Conservation (phyloP, 306 rosid species). For the Pueraria montana region DNA sequence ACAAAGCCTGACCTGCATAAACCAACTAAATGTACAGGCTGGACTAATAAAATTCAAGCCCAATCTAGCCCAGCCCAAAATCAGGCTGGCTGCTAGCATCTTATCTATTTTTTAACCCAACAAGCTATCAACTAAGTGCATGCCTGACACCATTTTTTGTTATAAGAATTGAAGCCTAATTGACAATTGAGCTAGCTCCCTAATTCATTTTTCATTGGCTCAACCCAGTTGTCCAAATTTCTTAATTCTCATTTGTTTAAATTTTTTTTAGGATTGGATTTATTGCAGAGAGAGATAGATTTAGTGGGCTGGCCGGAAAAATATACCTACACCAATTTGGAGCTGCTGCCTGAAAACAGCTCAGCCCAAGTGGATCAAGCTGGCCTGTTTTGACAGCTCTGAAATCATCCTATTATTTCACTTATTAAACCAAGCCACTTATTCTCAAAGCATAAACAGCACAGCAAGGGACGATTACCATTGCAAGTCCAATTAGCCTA, state of each 20-base stretch:
- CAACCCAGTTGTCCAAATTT: not conserved
- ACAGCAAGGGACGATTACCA: not conserved
- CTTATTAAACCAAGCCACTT: not conserved
- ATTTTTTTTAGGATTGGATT: not conserved
- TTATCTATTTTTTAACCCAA: no score
- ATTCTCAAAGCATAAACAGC: not conserved
- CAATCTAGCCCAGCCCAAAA: not conserved
- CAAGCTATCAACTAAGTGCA: not conserved
- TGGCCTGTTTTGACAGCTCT: not conserved
- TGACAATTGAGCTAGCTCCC: not conserved
- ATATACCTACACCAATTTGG: not conserved
- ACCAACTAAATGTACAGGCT: not conserved
- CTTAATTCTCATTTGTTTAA: not conserved
- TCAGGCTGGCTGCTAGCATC: no score
- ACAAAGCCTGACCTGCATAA: not conserved
- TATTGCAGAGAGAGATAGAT: not conserved
- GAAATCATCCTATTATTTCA: not conserved
- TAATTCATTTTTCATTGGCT: not conserved
- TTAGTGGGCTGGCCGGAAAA: not conserved
- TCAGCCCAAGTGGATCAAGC: not conserved
- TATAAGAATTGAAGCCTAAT: not conserved
- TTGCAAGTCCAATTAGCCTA: not conserved
- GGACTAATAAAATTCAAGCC: not conserved
- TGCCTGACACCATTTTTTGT: not conserved
- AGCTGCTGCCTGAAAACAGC: not conserved